Evolutionary conservation across 169 alveolate species (phyloP).

Genomic region (Nephromyces sp.): DNA sequence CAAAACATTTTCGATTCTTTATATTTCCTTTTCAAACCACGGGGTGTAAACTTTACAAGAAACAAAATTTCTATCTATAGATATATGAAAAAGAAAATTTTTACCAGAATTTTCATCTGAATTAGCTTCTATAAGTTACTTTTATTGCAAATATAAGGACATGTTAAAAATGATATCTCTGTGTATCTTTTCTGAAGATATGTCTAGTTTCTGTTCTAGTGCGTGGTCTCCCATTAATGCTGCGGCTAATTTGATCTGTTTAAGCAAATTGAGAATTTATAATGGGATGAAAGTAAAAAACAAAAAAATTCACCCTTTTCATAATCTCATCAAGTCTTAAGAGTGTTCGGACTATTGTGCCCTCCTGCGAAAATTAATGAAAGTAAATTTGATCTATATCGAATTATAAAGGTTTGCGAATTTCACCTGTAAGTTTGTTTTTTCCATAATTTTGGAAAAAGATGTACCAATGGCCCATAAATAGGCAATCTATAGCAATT

Average conservation of each 20-base stretch:
- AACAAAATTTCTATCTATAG: too few species aligned
- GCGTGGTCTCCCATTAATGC: slow-evolving; percentile 71
- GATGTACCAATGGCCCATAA: slow-evolving; percentile 31
- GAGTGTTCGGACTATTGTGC: slow-evolving; percentile 82
- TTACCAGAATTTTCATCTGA: too few species aligned
- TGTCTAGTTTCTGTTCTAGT: slow-evolving; percentile 59
- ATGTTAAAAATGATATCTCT: slow-evolving; percentile 86
- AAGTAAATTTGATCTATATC: background rate
- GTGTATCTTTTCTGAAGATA: slow-evolving; percentile 63
- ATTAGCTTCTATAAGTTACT: background rate
- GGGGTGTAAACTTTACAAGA: too few species aligned
- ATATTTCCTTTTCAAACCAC: too few species aligned
- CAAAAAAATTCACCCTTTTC: slow-evolving; percentile 22
- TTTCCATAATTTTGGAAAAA: slow-evolving; percentile 17
- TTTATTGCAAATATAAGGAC: slow-evolving; percentile 73
- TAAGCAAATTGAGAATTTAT: background rate
- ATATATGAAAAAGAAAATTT: too few species aligned
- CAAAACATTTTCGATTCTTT: too few species aligned
- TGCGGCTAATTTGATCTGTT: slow-evolving; percentile 67
- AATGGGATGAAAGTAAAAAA: background rate
- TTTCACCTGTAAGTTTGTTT: slow-evolving; percentile 13
- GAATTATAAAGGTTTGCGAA: background rate
- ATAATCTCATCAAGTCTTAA: slow-evolving; percentile 76
- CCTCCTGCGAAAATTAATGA: slow-evolving; percentile 63
- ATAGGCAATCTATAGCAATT: slow-evolving; percentile 25